A percentile compares a stretch with the other conserved stretches of the same genome.
These are phyloP conservation scores for Agaricales sp. DNA, from an alignment of 1,284 basidiomycete species.

Conservation along the genomic window DNA sequence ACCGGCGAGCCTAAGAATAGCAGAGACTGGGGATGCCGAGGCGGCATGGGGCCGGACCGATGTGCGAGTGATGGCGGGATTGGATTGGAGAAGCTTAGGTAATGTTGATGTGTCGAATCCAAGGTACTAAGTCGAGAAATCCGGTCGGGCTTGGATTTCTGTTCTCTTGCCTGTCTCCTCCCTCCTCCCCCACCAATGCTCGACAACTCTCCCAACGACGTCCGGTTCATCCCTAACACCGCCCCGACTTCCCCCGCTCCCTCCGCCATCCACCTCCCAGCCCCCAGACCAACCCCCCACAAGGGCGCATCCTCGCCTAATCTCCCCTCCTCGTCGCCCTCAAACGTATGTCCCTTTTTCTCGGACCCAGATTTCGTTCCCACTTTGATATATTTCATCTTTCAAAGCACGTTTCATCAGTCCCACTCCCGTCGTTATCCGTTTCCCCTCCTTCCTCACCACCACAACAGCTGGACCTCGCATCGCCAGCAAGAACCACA, in stretches of 20 bases:
- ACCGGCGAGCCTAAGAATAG: neutral
- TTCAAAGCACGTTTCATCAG: constrained; percentile 7
- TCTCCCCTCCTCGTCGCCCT: neutral
- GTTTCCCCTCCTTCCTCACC: constrained; percentile 2
- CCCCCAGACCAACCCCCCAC: neutral
- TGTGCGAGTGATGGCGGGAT: neutral
- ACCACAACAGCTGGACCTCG: constrained; percentile 8
- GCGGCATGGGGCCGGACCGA: neutral
- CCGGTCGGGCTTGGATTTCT: constrained; percentile 8
- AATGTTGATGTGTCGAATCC: constrained; percentile 2
- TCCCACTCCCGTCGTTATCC: constrained; percentile 2
- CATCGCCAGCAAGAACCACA: neutral
- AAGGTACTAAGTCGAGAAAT: constrained; percentile 9
- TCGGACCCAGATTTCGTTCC: neutral
- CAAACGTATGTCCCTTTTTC: neutral
- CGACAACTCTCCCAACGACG: neutral
- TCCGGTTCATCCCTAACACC: constrained; percentile 11
- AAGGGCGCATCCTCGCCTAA: constrained; percentile 1
- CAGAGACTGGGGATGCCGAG: neutral
- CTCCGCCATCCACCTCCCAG: neutral
- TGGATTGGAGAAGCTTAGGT: neutral
- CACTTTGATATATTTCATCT: constrained; percentile 4
- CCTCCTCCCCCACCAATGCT: constrained; percentile 5
- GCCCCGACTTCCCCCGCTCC: constrained; percentile 3
- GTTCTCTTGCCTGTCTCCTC: constrained; percentile 11